Percentiles rank a stretch among this genome's conserved stretches.
Evolutionary conservation across 2,329 filamentous ascomycete genomes (phyloP).

Genomic region (Chalaropsis thielavioides): DNA sequence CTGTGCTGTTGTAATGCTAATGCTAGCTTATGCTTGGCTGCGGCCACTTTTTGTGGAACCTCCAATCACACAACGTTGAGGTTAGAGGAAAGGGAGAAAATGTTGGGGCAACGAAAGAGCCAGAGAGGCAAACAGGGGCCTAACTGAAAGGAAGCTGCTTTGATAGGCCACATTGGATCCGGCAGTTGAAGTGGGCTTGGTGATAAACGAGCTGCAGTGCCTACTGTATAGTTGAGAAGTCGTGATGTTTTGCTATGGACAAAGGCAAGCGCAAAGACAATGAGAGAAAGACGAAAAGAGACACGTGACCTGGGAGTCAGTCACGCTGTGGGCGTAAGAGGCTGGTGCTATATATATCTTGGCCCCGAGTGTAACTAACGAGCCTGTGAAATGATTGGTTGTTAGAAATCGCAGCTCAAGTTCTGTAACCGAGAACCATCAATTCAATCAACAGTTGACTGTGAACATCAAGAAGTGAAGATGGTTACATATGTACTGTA

Average conservation of each 20-base stretch:
- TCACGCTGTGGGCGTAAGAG: too few species aligned
- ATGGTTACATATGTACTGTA: too few species aligned
- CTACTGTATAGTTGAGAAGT: not conserved
- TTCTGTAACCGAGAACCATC: too few species aligned
- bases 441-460: too few species aligned
- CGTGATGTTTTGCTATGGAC: not conserved
- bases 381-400: too few species aligned
- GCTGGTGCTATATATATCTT: too few species aligned
- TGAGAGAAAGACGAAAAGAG: too few species aligned
- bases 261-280: not conserved
- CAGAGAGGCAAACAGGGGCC: conserved; percentile 5
- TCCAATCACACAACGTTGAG: not conserved
- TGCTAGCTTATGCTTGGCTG: conserved; percentile 1
- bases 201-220: not conserved
- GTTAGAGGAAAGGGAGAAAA: not conserved
- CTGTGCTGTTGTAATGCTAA: not conserved
- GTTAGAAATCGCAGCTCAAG: too few species aligned
- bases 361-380: too few species aligned
- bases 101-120: conserved; percentile 12
- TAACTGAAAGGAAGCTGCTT: not conserved
- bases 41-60: not conserved
- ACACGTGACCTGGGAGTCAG: too few species aligned
- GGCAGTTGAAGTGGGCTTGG: not conserved
- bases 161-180: not conserved
- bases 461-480: too few species aligned